Base-by-base conservation (phyloP, 1,139 yeast species). In the Scheffersomyces parashehatae region DNA sequence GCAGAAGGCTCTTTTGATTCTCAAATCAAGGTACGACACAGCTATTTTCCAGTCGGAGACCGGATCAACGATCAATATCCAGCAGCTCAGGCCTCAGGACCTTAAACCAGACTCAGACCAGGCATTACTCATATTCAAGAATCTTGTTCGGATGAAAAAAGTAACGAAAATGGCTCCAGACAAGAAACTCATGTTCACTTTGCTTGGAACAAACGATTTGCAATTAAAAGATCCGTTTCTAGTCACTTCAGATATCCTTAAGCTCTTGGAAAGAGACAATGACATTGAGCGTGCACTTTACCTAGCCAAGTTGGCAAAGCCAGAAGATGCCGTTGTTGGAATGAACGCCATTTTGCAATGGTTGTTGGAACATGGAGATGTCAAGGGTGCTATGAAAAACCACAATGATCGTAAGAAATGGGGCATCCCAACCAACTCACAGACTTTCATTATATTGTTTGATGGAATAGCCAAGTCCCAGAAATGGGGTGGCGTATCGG, bases 301-400 rank as follows among this genome's bases (percentile, higher is more conserved):
- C 47, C 60, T 84, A 20, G 74, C 81, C 5, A 70, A 73, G 39
- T 49, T 83, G 26, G 82, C 87, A 1, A 53, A 65, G 5, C 67
- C 73, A 26, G 52, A 51, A 5, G 67, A 70, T 29, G 88, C 88
- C 8, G 56, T 71, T 0, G 87, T 82, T 28, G 87, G 81, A 0
- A 76, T 81, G 81, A 86, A 86, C 49, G 69, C 75, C 12, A 70
- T 86, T 1, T 59, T 81, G 55, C 73, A 75, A 47, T 75, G 79
- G 68, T 65, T 73, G 30, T 60, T 83, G 10, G 61, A 63, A 6
- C 60, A 66, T 6, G 70, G 68, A 3, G 73, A 73, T 35, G 65
- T 74, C 3, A 62, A 65, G 31, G 60, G 50, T 12, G 86, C 85
- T 0, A 48, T 83, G 36, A 77, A 76, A 38, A 50, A 78, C 28